Evolutionary conservation across 495 filamentous ascomycete species (phyloP), one percentile per base, ranked within the genome.

Genomic region (Neurospora sp.): DNA sequence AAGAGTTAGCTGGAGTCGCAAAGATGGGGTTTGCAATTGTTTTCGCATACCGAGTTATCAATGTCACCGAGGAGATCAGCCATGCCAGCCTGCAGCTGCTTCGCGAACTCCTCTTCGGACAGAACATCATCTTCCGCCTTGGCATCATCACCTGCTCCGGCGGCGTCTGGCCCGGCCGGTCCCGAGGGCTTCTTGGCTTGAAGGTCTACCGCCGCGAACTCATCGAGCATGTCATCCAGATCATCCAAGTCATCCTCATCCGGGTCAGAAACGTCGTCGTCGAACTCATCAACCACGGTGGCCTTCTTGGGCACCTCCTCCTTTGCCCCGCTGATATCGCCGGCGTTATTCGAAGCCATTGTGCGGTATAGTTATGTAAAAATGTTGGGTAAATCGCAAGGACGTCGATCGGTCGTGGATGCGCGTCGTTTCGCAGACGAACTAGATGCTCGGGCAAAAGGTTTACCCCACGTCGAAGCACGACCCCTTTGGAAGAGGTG

Each of bases 211-310:
- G 86, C 77, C 18, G 90, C 86, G 83, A 99, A 99, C 77, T 97
- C 91, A 75, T 98, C 94, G 39, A 99, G 91, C 80, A 98, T 89
- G 69, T 98, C 95, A 82, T 98, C 95, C 59, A 98, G 84, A 79
- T 98, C 95, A 79, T 97, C 94, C 23, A 97, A 87, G 78, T 97
- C 94, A 80, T 94, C 92, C 79, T 93, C 92, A 75, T 93, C 92
- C 38, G 92, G 91, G 78, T 94, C 92, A 20, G 91, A 86, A 1
- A 86, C 88, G n/a, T 86, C 87, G 35, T 81, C 76, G 44, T 77
- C 66, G 23, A 39, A 70, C 44, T 76, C 73, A n/a, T 76, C 76
- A 7, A 79, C 79, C 11, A 79, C 78, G 44, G 77, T 75, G 37
- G 70, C 40, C 54, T 75, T 77, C 27, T 70, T 72, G 70, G 41